phyloP scores from a whole-genome alignment of 1,139 yeast genomes.

The Wickerhamomyces sp. region DNA sequence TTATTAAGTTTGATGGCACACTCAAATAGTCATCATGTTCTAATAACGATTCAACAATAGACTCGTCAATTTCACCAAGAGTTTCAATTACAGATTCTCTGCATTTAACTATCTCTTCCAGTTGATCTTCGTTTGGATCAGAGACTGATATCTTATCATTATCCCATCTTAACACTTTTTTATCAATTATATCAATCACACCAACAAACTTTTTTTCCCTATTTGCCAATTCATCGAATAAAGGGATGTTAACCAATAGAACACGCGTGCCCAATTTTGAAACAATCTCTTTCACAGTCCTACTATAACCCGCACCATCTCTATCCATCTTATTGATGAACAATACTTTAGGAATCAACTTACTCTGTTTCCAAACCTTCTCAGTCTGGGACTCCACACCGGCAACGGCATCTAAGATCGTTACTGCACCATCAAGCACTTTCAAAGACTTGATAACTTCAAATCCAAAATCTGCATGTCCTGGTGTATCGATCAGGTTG shows the following conservation, averaged over 20 bases:
- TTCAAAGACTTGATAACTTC: conserved; percentile 88
- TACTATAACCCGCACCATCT: conserved; percentile 89
- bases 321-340: conserved; percentile 95
- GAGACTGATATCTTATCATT: conserved; percentile 52
- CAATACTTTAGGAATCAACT: conserved; percentile 66
- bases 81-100: conserved; percentile 81
- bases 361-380: conserved; percentile 92
- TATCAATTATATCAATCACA: conserved; percentile 75
- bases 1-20: conserved; percentile 49
- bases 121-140: conserved; percentile 38
- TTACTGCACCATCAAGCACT: conserved; percentile 90
- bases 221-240: conserved; percentile 39
- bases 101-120: conserved; percentile 49
- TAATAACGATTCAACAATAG: conserved; percentile 68
- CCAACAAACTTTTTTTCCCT: conserved; percentile 59
- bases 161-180: conserved; percentile 64
- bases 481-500: conserved; percentile 94
- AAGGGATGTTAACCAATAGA: conserved; percentile 76
- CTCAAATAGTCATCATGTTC: conserved; percentile 68
- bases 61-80: conserved; percentile 77
- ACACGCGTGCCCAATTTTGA: conserved; percentile 71
- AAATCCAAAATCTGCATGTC: conserved; percentile 96
- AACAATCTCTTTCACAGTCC: conserved; percentile 86
- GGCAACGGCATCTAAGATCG: conserved; percentile 91
- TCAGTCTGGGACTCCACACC: conserved; percentile 99